phyloP scores from a whole-genome alignment of 1,139 yeast species.

The Geotrichum australiense region DNA sequence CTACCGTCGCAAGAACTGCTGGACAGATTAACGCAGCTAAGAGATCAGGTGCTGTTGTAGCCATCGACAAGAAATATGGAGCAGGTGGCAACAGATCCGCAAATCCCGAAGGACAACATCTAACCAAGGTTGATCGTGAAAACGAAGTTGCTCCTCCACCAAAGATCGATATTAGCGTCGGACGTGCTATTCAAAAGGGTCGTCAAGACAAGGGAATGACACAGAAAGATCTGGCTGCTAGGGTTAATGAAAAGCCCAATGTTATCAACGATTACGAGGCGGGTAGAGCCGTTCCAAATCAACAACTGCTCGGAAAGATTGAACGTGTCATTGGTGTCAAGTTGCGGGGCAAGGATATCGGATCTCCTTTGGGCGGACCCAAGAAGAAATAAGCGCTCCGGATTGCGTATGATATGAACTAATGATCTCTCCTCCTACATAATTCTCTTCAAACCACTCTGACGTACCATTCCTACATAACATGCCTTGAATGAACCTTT shows the following conservation, averaged over 20 bases:
- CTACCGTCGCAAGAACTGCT: conserved; percentile 69
- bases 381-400: conserved; percentile 45
- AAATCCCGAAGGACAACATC: conserved; percentile 88
- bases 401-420: background rate
- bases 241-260: conserved; percentile 91
- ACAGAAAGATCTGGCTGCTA: conserved; percentile 94
- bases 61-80: conserved; percentile 90
- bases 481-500: conserved; percentile 8
- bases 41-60: conserved; percentile 79
- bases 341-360: conserved; percentile 93
- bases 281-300: conserved; percentile 95
- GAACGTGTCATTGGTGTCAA: conserved; percentile 93
- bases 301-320: conserved; percentile 83
- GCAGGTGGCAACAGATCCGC: conserved; percentile 55
- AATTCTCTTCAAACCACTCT: background rate
- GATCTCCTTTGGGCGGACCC: conserved; percentile 77
- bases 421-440: conserved; percentile 2
- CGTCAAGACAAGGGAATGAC: conserved; percentile 85
- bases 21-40: conserved; percentile 88
- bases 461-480: background rate
- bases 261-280: conserved; percentile 95
- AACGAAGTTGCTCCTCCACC: conserved; percentile 93
- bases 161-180: conserved; percentile 76
- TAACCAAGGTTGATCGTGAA: conserved; percentile 86
- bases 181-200: conserved; percentile 78